Evolutionary conservation across 2,329 filamentous ascomycete species (phyloP).

Genomic region (Thielaviopsis euricoi): DNA sequence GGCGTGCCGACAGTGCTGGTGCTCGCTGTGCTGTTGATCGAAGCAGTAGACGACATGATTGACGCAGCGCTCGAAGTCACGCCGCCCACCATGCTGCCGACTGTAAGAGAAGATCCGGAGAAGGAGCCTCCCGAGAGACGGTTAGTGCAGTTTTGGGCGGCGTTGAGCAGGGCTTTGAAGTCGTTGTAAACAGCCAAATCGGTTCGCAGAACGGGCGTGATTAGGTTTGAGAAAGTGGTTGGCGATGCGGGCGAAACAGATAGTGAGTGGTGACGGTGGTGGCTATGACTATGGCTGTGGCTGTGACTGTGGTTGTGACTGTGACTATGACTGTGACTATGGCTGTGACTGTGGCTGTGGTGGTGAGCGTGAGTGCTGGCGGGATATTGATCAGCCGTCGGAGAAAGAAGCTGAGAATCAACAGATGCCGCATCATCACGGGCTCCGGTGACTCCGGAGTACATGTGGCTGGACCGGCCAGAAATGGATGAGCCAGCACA

Average conservation of each 20-base stretch:
- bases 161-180: conserved; percentile 60
- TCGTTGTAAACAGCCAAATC: conserved; percentile 73
- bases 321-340: neutral
- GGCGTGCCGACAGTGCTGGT: conserved; percentile 18
- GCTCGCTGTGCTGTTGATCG: conserved; percentile 29
- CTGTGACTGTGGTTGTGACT: neutral
- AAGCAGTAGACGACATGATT: conserved; percentile 31
- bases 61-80: conserved; percentile 18
- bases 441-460: conserved; percentile 24
- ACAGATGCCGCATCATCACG: conserved; percentile 21
- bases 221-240: conserved; percentile 62
- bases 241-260: conserved; percentile 37
- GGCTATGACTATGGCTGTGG: neutral
- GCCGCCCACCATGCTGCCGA: conserved; percentile 9
- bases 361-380: neutral
- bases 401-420: conserved; percentile 13
- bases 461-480: conserved; percentile 56
- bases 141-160: conserved; percentile 41
- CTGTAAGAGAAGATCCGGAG: conserved; percentile 34
- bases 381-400: conserved; percentile 5
- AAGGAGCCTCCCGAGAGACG: conserved; percentile 25
- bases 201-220: conserved; percentile 68
- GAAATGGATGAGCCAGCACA: conserved; percentile 56
- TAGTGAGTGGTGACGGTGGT: conserved; percentile 12
- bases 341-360: conserved; percentile 15